A percentile compares a stretch with the other conserved stretches of the same genome.
These are phyloP conservation scores for Chloris gayana DNA, from an alignment of 176 grass and related monocot genomes.

Conservation along the genomic window DNA sequence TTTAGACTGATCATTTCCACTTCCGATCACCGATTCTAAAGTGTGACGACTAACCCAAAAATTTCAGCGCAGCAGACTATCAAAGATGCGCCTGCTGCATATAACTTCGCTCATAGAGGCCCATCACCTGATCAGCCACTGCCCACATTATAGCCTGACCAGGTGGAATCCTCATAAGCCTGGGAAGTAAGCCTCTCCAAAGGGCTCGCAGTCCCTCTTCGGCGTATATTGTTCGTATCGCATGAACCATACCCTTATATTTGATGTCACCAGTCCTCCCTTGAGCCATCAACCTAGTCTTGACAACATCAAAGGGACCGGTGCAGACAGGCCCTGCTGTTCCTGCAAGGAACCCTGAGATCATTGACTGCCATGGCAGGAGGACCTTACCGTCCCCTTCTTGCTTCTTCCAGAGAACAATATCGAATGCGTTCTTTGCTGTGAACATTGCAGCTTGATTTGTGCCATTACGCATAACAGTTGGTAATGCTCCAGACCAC, in stretches of 20 bases:
- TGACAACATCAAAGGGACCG: constrained; percentile 89
- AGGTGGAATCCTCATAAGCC: constrained; percentile 99
- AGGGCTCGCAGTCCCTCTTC: constrained; percentile 82
- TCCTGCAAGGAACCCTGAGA: constrained; percentile 95
- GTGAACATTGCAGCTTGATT: constrained; percentile 99
- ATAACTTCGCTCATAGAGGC: constrained; percentile 79
- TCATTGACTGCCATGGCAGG: constrained; percentile 94
- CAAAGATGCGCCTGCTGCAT: constrained; percentile 50
- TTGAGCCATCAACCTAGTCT: constrained; percentile 96
- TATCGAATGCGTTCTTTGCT: constrained; percentile 86
- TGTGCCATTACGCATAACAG: constrained; percentile 95
- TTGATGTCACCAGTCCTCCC: constrained; percentile 68
- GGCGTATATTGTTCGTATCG: constrained; percentile 70
- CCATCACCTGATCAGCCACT: constrained; percentile 94
- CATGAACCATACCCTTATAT: constrained; percentile 83
- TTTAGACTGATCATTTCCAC: neutral
- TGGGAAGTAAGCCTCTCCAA: constrained; percentile 93
- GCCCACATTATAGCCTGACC: constrained; percentile 98
- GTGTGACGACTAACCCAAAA: constrained; percentile 15
- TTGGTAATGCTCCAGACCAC: constrained; percentile 87
- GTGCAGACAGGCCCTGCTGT: constrained; percentile 94
- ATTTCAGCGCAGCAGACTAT: constrained; percentile 24
- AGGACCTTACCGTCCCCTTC: constrained; percentile 83
- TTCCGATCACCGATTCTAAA: constrained; percentile 13
- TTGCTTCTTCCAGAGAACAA: constrained; percentile 92